A percentile compares a stretch with the other conserved stretches of the same genome.
These are phyloP conservation scores for Tolypocladium guangdongense DNA, from an alignment of 2,329 filamentous ascomycete species.

Conservation along the genomic window DNA sequence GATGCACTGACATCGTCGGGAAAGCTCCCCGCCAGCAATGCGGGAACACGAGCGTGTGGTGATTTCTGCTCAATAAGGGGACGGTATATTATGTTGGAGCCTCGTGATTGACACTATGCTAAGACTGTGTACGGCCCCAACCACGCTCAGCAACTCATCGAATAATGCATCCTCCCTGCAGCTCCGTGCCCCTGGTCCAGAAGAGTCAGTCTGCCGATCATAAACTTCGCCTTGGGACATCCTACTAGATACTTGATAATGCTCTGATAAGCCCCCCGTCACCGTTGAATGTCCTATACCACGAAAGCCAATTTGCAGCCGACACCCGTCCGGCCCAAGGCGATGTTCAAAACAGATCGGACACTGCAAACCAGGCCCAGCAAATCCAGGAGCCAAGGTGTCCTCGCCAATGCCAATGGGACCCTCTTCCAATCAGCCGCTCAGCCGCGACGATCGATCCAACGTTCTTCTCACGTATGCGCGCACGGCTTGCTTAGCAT, in stretches of 20 bases:
- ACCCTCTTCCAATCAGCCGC: slow-evolving; percentile 3
- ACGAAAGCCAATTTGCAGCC: not conserved
- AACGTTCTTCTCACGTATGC: slow-evolving; percentile 20
- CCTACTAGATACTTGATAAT: not conserved
- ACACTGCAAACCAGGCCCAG: not conserved
- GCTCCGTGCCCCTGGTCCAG: not conserved
- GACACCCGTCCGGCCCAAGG: not conserved
- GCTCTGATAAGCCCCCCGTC: not conserved
- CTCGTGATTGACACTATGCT: not conserved
- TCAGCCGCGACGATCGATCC: slow-evolving; percentile 16
- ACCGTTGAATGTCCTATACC: not conserved
- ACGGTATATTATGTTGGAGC: not conserved
- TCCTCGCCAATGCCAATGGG: not conserved
- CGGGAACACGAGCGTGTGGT: not conserved
- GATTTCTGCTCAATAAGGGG: not conserved
- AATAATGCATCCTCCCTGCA: not conserved
- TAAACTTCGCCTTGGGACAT: not conserved
- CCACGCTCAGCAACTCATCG: not conserved
- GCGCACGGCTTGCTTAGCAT: slow-evolving; percentile 20
- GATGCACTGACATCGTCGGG: not conserved
- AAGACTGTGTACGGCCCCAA: not conserved
- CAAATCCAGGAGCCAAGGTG: not conserved
- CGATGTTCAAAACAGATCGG: slow-evolving; percentile 4
- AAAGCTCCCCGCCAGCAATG: not conserved
- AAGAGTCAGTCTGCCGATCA: not conserved